phyloP scores from a whole-genome alignment of 441 rosid species.

The Isatis lusitanica region DNA sequence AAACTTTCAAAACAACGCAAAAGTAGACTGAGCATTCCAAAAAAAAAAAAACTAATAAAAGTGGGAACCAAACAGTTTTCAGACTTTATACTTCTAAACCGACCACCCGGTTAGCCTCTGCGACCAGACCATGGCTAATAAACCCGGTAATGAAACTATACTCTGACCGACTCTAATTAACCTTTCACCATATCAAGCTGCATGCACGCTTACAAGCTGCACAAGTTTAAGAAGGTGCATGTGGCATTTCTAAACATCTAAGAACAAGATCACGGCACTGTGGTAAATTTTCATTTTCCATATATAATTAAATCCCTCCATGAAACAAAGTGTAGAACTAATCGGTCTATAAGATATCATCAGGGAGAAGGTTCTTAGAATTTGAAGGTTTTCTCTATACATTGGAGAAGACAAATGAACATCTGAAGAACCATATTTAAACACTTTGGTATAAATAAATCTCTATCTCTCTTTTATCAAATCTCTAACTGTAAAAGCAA shows the following conservation, averaged over 20 bases:
- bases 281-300: neutral
- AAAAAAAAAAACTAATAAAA: neutral
- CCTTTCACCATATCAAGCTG: slow-evolving; percentile 7
- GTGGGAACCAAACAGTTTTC: neutral
- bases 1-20: too few species aligned
- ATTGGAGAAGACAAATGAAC: slow-evolving; percentile 19
- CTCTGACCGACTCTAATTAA: neutral
- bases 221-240: too few species aligned
- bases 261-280: slow-evolving; percentile 93
- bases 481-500: slow-evolving; percentile 1
- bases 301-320: neutral
- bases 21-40: neutral
- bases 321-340: neutral
- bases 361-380: neutral
- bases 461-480: slow-evolving; percentile 6
- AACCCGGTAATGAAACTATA: slow-evolving; percentile 17
- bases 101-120: slow-evolving; percentile 8
- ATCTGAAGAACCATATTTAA: slow-evolving; percentile 3
- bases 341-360: neutral
- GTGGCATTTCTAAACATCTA: too few species aligned
- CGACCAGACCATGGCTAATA: neutral
- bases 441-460: slow-evolving; percentile 7
- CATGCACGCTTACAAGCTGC: slow-evolving; percentile 24
- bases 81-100: neutral
- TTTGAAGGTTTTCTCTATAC: slow-evolving; percentile 11